These are phyloP conservation scores for Macrolepiota fuliginosa DNA, from an alignment of 768 basidiomycete species.

Conservation along the genomic window DNA sequence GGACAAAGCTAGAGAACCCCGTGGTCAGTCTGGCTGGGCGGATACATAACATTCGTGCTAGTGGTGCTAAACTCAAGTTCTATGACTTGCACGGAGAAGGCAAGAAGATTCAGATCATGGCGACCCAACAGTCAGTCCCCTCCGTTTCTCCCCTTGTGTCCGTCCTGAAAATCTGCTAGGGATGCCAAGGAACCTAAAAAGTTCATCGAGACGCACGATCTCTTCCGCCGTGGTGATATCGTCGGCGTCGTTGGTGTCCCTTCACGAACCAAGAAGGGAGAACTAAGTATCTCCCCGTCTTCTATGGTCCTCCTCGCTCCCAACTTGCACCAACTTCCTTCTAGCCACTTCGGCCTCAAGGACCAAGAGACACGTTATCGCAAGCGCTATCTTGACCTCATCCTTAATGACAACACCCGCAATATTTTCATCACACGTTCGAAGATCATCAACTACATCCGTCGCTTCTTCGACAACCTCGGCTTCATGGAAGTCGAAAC, in stretches of 20 bases:
- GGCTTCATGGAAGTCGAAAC: conserved; percentile 99
- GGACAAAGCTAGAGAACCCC: conserved; percentile 58
- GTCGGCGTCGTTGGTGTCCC: conserved; percentile 90
- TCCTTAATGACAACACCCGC: conserved; percentile 88
- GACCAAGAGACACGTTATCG: conserved; percentile 97
- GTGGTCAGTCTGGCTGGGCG: conserved; percentile 81
- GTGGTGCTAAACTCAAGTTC: conserved; percentile 83
- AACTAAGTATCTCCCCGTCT: conserved; percentile 84
- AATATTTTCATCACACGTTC: conserved; percentile 88
- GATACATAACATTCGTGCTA: conserved; percentile 85
- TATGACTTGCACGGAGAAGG: conserved; percentile 96
- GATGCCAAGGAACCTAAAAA: conserved; percentile 61
- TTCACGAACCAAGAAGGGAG: conserved; percentile 92
- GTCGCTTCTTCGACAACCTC: conserved; percentile 83
- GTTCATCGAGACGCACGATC: conserved; percentile 73
- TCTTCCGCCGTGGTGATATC: conserved; percentile 95
- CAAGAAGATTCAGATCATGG: conserved; percentile 92
- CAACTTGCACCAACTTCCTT: conserved; percentile 94
- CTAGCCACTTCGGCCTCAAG: conserved; percentile 89
- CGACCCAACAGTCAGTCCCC: conserved; percentile 68
- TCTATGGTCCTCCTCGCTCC: conserved; percentile 88
- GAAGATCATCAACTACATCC: conserved; percentile 88
- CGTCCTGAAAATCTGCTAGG: conserved; percentile 28
- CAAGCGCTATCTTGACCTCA: conserved; percentile 98
- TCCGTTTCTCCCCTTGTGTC: neutral